Evolutionary conservation across 371 early-diverging fungal species (phyloP).

Genomic region (Circinella minor): DNA sequence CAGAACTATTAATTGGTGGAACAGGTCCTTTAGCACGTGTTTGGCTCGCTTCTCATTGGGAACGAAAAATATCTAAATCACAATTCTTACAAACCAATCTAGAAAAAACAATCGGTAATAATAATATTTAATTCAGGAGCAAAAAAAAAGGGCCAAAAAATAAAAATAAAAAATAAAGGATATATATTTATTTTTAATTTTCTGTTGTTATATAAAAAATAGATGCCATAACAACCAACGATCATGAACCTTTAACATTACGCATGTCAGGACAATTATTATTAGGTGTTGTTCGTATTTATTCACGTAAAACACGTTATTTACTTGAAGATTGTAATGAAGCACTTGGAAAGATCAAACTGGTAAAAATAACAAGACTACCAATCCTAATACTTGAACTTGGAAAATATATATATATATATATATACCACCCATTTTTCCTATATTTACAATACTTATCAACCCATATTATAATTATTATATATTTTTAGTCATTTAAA

Average conservation of each 20-base stretch:
- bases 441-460: background rate
- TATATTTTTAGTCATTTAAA: constrained; percentile 74
- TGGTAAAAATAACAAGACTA: constrained; percentile 58
- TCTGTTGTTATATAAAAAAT: background rate
- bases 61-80: constrained; percentile 93
- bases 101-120: constrained; percentile 78
- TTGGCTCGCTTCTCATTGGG: constrained; percentile 99
- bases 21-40: constrained; percentile 95
- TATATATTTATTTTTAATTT: background rate
- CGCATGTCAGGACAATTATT: constrained; percentile 96
- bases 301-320: constrained; percentile 95
- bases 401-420: too few species aligned
- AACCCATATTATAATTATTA: background rate
- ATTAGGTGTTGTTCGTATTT: constrained; percentile 95
- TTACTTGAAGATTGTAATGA: constrained; percentile 98
- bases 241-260: constrained; percentile 85
- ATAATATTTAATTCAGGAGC: background rate
- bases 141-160: background rate
- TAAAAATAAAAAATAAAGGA: background rate
- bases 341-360: constrained; percentile 92
- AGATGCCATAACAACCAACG: constrained; percentile 85
- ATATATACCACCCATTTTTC: too few species aligned
- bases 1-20: constrained; percentile 61
- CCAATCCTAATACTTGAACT: too few species aligned
- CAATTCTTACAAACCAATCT: constrained; percentile 94